Percentiles rank a stretch among this genome's conserved stretches.
Conservation (phyloP, 129 eudicot genomes). For the Logfia minima region DNA sequence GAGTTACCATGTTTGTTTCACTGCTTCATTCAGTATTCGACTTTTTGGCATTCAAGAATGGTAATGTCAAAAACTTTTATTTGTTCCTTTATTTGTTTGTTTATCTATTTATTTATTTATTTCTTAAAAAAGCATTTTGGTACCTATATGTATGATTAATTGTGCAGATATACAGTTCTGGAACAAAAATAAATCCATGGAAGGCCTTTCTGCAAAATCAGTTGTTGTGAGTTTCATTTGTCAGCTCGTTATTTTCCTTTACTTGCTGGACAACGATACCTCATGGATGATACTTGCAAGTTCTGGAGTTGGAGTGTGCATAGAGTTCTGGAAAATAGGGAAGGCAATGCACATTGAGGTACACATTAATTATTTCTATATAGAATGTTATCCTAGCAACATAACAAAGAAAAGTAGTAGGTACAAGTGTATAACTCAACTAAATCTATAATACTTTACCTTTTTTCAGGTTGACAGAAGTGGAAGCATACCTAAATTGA, state of each 20-base stretch:
- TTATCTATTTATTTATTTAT: no score
- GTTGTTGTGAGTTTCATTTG: constrained; percentile 82
- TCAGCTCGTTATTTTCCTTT: constrained; percentile 90
- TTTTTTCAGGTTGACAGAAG: constrained; percentile 78
- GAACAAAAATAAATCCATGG: constrained; percentile 99
- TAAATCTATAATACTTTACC: neutral
- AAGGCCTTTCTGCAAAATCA: constrained; percentile 92
- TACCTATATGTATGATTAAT: neutral
- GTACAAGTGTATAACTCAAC: neutral
- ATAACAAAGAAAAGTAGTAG: neutral
- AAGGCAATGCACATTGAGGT: constrained; percentile 99
- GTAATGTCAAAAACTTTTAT: constrained; percentile 32
- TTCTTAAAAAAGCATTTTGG: neutral
- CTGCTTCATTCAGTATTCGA: constrained; percentile 85
- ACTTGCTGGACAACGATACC: constrained; percentile 90
- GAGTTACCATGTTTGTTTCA: constrained; percentile 87
- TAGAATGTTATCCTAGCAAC: neutral
- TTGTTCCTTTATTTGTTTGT: neutral
- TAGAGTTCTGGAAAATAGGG: constrained; percentile 99
- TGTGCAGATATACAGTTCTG: constrained; percentile 88
- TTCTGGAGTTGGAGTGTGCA: constrained; percentile 93
- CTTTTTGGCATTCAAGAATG: constrained; percentile 96
- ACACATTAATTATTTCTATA: neutral
- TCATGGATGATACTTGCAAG: constrained; percentile 99
- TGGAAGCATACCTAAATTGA: constrained; percentile 74